Evolutionary conservation across 176 grass and related monocot genomes (phyloP).

Genomic region (Metroxylon sagu): DNA sequence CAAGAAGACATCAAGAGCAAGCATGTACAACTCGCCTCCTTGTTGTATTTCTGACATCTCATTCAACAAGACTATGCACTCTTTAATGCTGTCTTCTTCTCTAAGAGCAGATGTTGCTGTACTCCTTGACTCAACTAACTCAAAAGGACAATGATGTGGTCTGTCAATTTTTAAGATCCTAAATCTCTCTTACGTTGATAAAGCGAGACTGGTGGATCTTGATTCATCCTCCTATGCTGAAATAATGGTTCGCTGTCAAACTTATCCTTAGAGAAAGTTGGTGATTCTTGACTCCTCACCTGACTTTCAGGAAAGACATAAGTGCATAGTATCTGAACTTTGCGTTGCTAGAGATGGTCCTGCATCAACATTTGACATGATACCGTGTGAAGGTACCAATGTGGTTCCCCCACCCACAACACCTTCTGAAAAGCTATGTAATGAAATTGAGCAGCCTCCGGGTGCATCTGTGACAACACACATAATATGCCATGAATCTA

Average conservation of each 20-base stretch:
- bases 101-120: neutral
- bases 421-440: neutral
- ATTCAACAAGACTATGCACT: conserved; percentile 4
- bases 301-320: no score
- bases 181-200: no score
- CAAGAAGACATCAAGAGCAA: neutral
- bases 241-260: no score
- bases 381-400: neutral
- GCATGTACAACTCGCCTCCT: neutral
- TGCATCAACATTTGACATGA: neutral
- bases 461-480: neutral
- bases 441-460: conserved; percentile 2
- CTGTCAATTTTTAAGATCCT: neutral
- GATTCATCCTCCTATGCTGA: no score
- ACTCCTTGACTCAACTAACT: neutral
- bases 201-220: no score
- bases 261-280: no score
- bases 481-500: neutral
- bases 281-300: no score
- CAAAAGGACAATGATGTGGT: neutral
- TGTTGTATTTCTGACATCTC: neutral
- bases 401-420: neutral
- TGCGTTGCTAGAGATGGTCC: neutral
- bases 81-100: neutral
- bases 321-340: neutral